Evolutionary conservation across 192 early-diverging fungal species (phyloP).

Genomic region (Endogone sp.): DNA sequence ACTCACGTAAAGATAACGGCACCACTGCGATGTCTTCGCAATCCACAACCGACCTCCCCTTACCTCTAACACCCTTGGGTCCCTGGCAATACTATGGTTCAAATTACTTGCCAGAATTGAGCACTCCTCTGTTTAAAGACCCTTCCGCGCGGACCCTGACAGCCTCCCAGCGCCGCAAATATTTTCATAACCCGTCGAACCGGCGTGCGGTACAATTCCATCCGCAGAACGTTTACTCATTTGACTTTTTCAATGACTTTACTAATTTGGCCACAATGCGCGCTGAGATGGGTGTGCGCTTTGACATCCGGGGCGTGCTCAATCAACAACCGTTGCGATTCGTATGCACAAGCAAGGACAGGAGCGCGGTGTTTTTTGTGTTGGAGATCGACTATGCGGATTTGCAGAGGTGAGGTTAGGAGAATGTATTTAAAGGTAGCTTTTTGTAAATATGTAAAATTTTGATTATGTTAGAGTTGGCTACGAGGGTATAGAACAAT

Average conservation of each 20-base stretch:
- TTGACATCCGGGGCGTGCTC: slow-evolving; percentile 22
- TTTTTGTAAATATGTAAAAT: no score
- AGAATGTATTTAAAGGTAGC: no score
- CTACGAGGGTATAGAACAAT: no score
- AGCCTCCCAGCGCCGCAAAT: slow-evolving; percentile 17
- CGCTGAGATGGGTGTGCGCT: slow-evolving; percentile 27
- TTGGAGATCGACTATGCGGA: background rate
- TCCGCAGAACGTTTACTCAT: slow-evolving; percentile 21
- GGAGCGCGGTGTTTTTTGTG: background rate
- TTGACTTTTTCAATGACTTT: slow-evolving; percentile 40
- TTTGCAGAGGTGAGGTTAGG: background rate
- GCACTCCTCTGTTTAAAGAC: background rate
- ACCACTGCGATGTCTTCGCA: no score
- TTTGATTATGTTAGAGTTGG: no score
- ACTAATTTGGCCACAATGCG: slow-evolving; percentile 27
- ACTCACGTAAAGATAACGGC: no score
- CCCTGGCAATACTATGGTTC: slow-evolving; percentile 18
- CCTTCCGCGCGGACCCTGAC: background rate
- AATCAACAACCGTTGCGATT: slow-evolving; percentile 29
- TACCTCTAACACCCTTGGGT: background rate
- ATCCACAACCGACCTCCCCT: no score
- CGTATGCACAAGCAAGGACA: slow-evolving; percentile 20
- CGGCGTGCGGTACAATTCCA: slow-evolving; percentile 16
- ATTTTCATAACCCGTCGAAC: slow-evolving; percentile 12
- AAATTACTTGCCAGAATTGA: slow-evolving; percentile 19